Evolutionary conservation across 306 rosid genomes (phyloP), one percentile per base, ranked within the genome.

Genomic region (Carpinus fangiana): DNA sequence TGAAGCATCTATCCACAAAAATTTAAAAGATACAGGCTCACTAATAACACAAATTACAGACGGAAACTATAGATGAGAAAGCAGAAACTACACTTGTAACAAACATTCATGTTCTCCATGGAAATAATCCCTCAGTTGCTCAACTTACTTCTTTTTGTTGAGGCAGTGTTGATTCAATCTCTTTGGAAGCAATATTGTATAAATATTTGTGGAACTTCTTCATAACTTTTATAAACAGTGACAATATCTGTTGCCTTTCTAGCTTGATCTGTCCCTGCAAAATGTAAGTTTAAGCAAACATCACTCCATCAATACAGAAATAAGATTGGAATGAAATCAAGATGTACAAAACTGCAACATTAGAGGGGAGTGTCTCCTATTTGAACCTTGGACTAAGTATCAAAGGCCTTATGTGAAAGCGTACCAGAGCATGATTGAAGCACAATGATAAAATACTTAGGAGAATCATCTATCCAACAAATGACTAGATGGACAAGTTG

Each of bases 231-330:
- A 87, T 95, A 82, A 92, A 90, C 43, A 85, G 84, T 81, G 98
- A 95, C 88, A 95, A 83, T 81, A 95, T 93, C 73, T 90, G 93
- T 75, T 82, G 88, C 79, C 97, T 87, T 74, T 88, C 96, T 84
- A 95, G 78, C 85, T 84, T 86, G 80, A 86, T 82, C 81, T 92
- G 90, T 73, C 83, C 92, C 99, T 95, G 82, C 56, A 61, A 79
- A 57, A 86, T 17, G 26, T 26, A 34, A 78, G 57, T 28, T 73
- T 47, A 73, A 73, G 73, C 75, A 28, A 75, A 74, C 72, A 65
- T 68, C 21, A 83, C 20, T 79, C 54, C 76, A 70, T 28, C 81
- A 12, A 76, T 48, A 45, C 57, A 78, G 23, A 57, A 14, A 20
- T 60, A 66, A 55, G 60, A 38, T 9, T 8, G 47, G 47, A 66